Conservation (phyloP, 495 filamentous ascomycete species). For the Penicillium egyptiacum region DNA sequence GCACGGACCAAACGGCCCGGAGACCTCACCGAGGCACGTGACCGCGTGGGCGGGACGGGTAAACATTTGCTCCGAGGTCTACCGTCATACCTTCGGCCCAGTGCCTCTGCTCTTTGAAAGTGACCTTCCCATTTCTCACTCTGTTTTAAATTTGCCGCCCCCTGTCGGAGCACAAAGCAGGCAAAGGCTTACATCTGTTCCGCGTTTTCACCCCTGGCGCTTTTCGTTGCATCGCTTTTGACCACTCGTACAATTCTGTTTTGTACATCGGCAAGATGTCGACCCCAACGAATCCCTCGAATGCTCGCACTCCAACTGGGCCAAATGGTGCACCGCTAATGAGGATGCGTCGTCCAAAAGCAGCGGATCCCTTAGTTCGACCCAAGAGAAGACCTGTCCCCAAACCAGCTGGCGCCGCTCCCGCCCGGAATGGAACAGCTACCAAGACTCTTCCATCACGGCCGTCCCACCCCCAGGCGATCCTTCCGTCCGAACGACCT, state of each 20-base stretch:
- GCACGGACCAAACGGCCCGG: conserved; percentile 1
- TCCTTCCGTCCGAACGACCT: conserved; percentile 17
- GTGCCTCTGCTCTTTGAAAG: conserved; percentile 2
- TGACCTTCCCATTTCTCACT: not conserved
- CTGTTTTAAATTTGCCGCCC: not conserved
- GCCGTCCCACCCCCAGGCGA: conserved; percentile 16
- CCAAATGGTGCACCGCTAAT: conserved; percentile 39
- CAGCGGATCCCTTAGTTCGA: conserved; percentile 67
- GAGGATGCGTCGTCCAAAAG: conserved; percentile 49
- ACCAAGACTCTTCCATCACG: conserved; percentile 31
- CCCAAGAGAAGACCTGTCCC: conserved; percentile 52
- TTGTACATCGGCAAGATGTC: conserved; percentile 30
- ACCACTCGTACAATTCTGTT: not conserved
- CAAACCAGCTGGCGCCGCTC: conserved; percentile 30
- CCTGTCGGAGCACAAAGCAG: not conserved
- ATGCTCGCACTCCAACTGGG: conserved; percentile 31
- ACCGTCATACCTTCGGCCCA: not conserved
- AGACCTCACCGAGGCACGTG: not conserved
- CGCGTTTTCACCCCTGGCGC: not conserved
- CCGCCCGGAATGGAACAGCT: conserved; percentile 18
- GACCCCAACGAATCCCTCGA: conserved; percentile 36
- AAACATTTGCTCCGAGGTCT: not conserved
- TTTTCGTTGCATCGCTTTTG: not conserved
- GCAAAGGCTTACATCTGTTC: no score
- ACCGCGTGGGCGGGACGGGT: not conserved